A percentile compares a stretch with the other conserved stretches of the same genome.
Evolutionary conservation across 768 basidiomycete genomes (phyloP).

Genomic region (Tricholoma flavovirens): DNA sequence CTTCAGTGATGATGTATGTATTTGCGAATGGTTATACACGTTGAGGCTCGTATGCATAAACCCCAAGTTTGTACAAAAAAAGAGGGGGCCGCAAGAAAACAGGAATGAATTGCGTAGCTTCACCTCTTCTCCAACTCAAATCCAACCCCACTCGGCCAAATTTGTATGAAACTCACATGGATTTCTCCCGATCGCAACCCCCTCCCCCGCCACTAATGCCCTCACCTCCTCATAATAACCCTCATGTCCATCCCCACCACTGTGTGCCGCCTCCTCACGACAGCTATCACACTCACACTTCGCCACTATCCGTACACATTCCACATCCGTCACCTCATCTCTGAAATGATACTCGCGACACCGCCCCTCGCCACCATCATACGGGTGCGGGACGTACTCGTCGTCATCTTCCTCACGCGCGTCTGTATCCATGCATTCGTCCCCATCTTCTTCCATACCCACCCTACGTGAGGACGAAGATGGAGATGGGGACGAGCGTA

Average conservation of each 20-base stretch:
- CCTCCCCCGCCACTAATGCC: conserved; percentile 37
- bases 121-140: neutral
- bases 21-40: neutral
- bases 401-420: conserved; percentile 38
- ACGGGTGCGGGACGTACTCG: conserved; percentile 62
- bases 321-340: conserved; percentile 52
- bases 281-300: conserved; percentile 27
- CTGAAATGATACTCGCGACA: conserved; percentile 58
- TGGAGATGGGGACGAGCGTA: conserved; percentile 23
- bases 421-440: conserved; percentile 17
- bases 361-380: conserved; percentile 48
- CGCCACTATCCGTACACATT: conserved; percentile 40
- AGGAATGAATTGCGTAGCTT: neutral
- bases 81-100: neutral
- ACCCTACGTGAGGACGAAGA: neutral
- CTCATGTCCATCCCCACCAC: neutral
- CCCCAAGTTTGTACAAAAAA: neutral
- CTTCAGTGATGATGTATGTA: neutral
- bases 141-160: conserved; percentile 8
- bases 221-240: conserved; percentile 21
- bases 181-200: conserved; percentile 52
- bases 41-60: neutral
- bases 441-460: conserved; percentile 22
- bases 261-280: conserved; percentile 11
- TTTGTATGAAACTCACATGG: conserved; percentile 59